Evolutionary conservation across 2,329 filamentous ascomycete genomes (phyloP).

Genomic region (Elsinoe australis): DNA sequence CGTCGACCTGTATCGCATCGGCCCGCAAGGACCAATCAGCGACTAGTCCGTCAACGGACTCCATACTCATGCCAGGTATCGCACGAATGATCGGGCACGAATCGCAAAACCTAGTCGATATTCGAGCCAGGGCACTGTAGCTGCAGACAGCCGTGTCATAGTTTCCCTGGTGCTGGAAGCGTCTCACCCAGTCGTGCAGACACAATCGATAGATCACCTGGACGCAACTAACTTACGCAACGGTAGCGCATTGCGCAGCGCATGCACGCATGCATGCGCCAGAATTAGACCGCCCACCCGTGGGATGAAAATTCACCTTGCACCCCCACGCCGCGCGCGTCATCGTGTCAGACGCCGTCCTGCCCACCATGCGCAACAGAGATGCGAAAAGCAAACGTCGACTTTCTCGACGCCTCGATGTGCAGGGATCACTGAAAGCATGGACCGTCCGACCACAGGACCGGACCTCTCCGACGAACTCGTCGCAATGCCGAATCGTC

Average conservation of each 20-base stretch:
- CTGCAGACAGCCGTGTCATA: slow-evolving; percentile 2
- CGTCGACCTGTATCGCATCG: slow-evolving; percentile 1
- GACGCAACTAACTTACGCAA: neutral
- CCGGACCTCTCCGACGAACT: slow-evolving; percentile 6
- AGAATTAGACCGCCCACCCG: neutral
- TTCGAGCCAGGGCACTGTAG: too few species aligned
- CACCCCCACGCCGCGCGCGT: slow-evolving; percentile 9
- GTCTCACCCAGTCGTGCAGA: neutral
- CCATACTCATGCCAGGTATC: neutral
- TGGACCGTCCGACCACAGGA: neutral
- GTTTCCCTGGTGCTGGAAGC: neutral
- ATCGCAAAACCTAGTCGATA: neutral
- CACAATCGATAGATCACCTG: slow-evolving; percentile 8
- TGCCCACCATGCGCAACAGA: neutral
- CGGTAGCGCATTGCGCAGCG: neutral
- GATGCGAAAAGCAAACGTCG: slow-evolving; percentile 9
- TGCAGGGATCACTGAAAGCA: neutral
- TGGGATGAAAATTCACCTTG: neutral
- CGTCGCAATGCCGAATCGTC: too few species aligned
- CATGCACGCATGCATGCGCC: neutral
- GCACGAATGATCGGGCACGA: slow-evolving; percentile 5
- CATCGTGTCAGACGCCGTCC: neutral
- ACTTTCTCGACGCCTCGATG: neutral
- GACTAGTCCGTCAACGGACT: neutral
- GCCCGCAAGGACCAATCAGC: slow-evolving; percentile 12